Evolutionary conservation across 768 basidiomycete species (phyloP), one percentile per base, ranked within the genome.

Genomic region (Phlegmacium glaucopus): DNA sequence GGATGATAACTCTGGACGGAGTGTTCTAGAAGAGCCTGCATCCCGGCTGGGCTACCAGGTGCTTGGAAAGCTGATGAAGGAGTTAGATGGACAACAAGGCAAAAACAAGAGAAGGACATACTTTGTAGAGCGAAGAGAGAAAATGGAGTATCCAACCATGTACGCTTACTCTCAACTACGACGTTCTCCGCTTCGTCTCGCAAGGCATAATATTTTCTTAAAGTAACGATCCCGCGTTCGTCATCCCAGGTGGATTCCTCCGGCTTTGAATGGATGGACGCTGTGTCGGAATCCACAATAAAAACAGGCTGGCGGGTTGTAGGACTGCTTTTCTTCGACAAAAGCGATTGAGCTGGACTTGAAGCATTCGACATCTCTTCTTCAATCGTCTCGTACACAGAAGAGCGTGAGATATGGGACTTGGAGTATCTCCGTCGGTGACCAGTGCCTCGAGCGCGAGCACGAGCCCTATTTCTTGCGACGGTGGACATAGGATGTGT

Each of bases 31-130:
- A 91, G 67, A 0, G 86, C 87, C 53, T 78, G 78, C 83, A 90
- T 90, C 7, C 77, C 82, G 5, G 72, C 69, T 4, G 77, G 79
- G 53, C 87, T 73, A 3, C 65, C 63, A 3, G 87, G 88, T 25
- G 87, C 87, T 39, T 83, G 67, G 63, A 90, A 90, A 2, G 85
- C 88, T 89, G 52, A n/a, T n/a, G n/a, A n/a, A n/a, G n/a, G n/a
- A n/a, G n/a, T n/a, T n/a, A n/a, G n/a, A n/a, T n/a, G n/a, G 52
- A 47, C 11, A 38, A 34, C 2, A 2, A 6, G 12, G 13, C 26
- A 27, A 44, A n/a, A 41, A 15, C 8, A 8, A 25, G 22, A 10
- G 5, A 18, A 13, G 27, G 10, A 74, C 83, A 67, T 58, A 89
- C 88, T 77, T 65, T 90, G 87, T 35, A 87, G 22, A 6, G 84